Base-by-base conservation (phyloP, 2,329 filamentous ascomycete genomes). In the Pseudogymnoascus sp. region DNA sequence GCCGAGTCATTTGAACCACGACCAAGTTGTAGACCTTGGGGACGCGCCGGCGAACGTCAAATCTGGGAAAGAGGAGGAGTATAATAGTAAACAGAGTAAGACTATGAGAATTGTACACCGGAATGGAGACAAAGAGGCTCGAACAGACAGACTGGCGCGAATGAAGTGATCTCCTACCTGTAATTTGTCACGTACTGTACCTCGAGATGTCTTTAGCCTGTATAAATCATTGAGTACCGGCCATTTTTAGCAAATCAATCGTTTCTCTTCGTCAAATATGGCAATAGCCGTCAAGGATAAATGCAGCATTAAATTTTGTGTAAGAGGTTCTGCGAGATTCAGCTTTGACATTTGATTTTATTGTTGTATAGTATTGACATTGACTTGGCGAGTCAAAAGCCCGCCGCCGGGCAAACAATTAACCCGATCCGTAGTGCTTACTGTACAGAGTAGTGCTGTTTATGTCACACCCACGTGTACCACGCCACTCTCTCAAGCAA, bases 1-100 rank as follows among this genome's bases (percentile, higher is more conserved):
- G 29, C 47, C 47, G 47, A 54, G 47, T 54, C 47, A 54, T 54
- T 54, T 33, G 29, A 29, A 54, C 47, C 47, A n/a, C 47, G 8
- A 35, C n/a, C 26, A 54, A 31, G 44, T 50, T 11, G 44, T 33
- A 13, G 29, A 33, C 10, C 3, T 54, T 35, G 11, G 29, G 47
- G 13, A 50, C 24, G 24, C 29, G 47, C 29, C 29, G 9, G 15
- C n/a, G n/a, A 33, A 21, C 29, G 35, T 10, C 35, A 54, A 54
- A 54, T 33, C 29, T 10, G 47, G 47, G 47, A 26, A 54, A 33
- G 29, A 33, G 33, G 9, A 54, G n/a, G 29, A 33, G 33, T 5
- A 54, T 9, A 54, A 54, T 54, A 33, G 17, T 9, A 54, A 15
- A 31, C 44, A 15, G 13, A 9, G 17, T 24, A 24, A 31, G 6